Base-by-base conservation (phyloP, 148 eudicot genomes). In the Silene conica region DNA sequence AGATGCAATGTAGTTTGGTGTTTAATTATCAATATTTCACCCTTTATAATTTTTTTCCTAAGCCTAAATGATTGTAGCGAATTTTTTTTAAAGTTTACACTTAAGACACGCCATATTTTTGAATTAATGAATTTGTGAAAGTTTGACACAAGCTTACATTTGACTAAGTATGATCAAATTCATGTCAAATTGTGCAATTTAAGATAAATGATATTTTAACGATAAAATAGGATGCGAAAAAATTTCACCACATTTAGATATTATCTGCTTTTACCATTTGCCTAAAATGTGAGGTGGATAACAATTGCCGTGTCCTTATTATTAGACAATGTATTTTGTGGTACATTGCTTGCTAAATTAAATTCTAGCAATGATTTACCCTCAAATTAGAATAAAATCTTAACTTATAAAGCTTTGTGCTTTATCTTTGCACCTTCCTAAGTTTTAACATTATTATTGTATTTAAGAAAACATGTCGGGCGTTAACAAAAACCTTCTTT, bases 401-500 rank as follows among this genome's bases (percentile, higher is more conserved):
- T 18, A 68, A n/a, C 3, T 50, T 10, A 46, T 61, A 62, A 74
- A 74, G 16, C 48, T 34, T 15, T 50, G 21, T 69, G 23, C 31
- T 21, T 63, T 20, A 74, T 48, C 74, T 74, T 69, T n/a, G 59
- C 64, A 73, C 25, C 55, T 78, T 60, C 61, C 57, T 50, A 26
- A 74, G 81, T 62, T 74, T 74, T 61, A 52, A 25, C 21, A 60
- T 69, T 69, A 6, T 68, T 21, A 6, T 65, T 22, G 31, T 34
- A 15, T 8, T n/a, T 19, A 11, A 45, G 14, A 66, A 74, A 62
- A 41, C 4, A 80, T 80, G 82, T 46, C 72, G 48, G 28, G 15
- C 45, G 45, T 71, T 38, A 70, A 63, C 15, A 70, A 59, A 75
- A 80, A 75, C 68, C 75, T 71, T 70, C 74, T 70, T 21, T 63